phyloP scores from a whole-genome alignment of 2,329 filamentous ascomycete species.

The Hymenoscyphus repandus region DNA sequence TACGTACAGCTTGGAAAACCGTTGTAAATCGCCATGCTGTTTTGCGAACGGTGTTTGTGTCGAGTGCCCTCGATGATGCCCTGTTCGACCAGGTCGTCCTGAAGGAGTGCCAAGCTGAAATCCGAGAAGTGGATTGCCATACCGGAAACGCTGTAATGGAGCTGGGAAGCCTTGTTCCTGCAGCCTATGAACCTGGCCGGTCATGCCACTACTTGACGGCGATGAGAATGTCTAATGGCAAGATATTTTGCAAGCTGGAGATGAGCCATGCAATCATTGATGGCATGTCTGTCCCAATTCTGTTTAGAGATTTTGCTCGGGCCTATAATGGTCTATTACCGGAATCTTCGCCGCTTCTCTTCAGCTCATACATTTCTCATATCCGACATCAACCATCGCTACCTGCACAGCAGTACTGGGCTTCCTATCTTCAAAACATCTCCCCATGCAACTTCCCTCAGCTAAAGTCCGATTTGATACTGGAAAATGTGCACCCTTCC shows the following conservation, averaged over 20 bases:
- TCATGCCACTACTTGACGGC: constrained; percentile 43
- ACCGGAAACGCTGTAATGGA: background rate
- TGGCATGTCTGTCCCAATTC: constrained; percentile 37
- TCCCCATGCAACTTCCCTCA: constrained; percentile 34
- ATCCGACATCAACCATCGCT: constrained; percentile 22
- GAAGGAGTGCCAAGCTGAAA: background rate
- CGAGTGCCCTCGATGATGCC: constrained; percentile 12
- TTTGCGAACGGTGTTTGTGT: constrained; percentile 14
- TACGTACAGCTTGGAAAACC: constrained; percentile 9
- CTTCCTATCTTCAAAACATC: constrained; percentile 18
- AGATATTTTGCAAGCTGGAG: constrained; percentile 11
- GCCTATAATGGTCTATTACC: constrained; percentile 28
- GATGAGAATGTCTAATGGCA: constrained; percentile 32
- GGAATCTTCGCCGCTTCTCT: constrained; percentile 27
- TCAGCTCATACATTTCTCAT: constrained; percentile 34
- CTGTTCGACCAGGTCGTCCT: constrained; percentile 15
- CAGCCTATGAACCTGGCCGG: constrained; percentile 6
- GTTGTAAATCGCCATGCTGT: constrained; percentile 9
- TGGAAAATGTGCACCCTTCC: constrained; percentile 1
- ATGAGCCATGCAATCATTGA: constrained; percentile 14
- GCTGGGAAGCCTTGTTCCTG: background rate
- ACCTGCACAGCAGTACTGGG: constrained; percentile 22
- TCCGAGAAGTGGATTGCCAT: background rate
- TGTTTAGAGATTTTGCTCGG: constrained; percentile 39
- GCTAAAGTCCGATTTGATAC: constrained; percentile 12